Conservation (phyloP, 768 basidiomycete species). For the Suillus luteus region DNA sequence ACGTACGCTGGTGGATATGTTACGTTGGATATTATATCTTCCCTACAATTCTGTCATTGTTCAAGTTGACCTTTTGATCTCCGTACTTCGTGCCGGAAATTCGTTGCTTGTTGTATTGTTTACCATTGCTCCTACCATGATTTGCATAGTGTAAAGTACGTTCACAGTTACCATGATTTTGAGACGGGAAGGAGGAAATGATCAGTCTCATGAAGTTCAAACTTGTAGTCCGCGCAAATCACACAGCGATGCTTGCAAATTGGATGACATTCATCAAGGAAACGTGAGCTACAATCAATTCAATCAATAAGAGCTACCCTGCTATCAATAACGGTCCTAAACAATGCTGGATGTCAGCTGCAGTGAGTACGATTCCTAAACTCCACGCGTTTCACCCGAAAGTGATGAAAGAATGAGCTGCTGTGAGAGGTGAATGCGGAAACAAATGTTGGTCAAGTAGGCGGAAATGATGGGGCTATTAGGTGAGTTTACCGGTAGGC, state of each 20-base stretch:
- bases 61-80: not conserved
- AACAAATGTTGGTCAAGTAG: slow-evolving; percentile 7
- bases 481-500: slow-evolving; percentile 8
- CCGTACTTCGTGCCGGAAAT: not conserved
- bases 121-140: not conserved
- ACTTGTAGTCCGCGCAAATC: not conserved
- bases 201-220: not conserved
- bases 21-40: not conserved
- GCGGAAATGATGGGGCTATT: slow-evolving; percentile 5
- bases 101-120: not conserved
- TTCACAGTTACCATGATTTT: not conserved
- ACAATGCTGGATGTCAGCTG: slow-evolving; percentile 11
- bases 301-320: slow-evolving; percentile 11
- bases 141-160: not conserved
- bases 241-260: not conserved
- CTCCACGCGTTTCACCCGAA: not conserved
- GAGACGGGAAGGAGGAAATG: not conserved
- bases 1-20: not conserved
- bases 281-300: slow-evolving; percentile 8
- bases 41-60: not conserved
- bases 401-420: slow-evolving; percentile 7
- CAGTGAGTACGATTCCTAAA: slow-evolving; percentile 6
- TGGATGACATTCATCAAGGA: slow-evolving; percentile 5
- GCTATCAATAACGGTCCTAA: slow-evolving; percentile 11
- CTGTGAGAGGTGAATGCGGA: slow-evolving; percentile 7